A percentile compares a stretch with the other conserved stretches of the same genome.
phyloP scores from a whole-genome alignment of 108 stramenopile genomes.

The Pseudonitzschia multiseries region DNA sequence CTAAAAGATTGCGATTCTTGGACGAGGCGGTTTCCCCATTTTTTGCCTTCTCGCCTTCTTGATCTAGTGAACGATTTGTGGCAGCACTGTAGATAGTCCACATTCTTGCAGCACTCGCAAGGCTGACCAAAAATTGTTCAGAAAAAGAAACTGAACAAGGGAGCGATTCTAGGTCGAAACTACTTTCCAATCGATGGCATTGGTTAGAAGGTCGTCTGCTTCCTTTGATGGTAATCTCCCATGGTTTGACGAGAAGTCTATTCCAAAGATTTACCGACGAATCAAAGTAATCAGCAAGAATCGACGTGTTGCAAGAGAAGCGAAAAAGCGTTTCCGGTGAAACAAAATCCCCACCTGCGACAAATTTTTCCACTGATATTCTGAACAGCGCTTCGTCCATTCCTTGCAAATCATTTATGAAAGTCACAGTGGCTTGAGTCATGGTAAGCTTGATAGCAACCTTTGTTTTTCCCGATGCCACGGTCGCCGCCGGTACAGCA shows the following conservation, averaged over 20 bases:
- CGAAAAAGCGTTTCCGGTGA: constrained; percentile 36
- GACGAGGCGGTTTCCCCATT: constrained; percentile 48
- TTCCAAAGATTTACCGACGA: constrained; percentile 61
- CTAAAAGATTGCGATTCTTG: constrained; percentile 71
- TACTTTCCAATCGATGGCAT: constrained; percentile 55
- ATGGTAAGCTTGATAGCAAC: constrained; percentile 58
- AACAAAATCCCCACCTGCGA: constrained; percentile 34
- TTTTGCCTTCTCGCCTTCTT: constrained; percentile 20
- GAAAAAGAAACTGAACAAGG: constrained; percentile 78
- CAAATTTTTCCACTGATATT: constrained; percentile 57
- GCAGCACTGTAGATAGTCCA: constrained; percentile 68
- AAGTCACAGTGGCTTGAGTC: constrained; percentile 58
- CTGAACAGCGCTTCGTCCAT: constrained; percentile 84
- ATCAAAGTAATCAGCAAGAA: constrained; percentile 85
- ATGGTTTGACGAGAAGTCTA: constrained; percentile 59
- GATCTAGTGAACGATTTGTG: constrained; percentile 13
- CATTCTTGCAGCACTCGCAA: constrained; percentile 75
- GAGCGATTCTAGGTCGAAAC: constrained; percentile 75
- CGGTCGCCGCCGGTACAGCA: background rate
- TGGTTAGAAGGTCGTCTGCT: constrained; percentile 50
- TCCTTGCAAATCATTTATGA: constrained; percentile 85
- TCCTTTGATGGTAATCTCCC: constrained; percentile 72
- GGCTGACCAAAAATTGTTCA: constrained; percentile 78
- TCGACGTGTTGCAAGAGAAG: constrained; percentile 37
- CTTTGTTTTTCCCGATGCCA: constrained; percentile 14